Evolutionary conservation across 768 basidiomycete genomes (phyloP).

Genomic region (Cubamyces lactineus): DNA sequence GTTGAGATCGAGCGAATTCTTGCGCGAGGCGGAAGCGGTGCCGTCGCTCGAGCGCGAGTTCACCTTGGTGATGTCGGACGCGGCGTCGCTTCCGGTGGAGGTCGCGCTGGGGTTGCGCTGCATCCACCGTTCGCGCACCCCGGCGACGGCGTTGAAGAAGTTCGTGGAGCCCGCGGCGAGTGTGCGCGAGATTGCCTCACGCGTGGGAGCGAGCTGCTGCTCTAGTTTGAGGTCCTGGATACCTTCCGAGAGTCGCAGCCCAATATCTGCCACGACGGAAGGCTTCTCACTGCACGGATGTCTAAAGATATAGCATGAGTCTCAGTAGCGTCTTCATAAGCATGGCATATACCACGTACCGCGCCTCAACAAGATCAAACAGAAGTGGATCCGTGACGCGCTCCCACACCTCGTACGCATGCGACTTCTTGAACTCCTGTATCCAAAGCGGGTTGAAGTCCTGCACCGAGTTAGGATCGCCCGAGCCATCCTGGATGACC

Average conservation of each 20-base stretch:
- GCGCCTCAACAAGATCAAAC: constrained; percentile 94
- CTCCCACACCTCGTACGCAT: constrained; percentile 91
- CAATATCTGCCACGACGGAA: constrained; percentile 87
- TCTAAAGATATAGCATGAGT: constrained; percentile 41
- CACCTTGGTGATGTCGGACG: constrained; percentile 23
- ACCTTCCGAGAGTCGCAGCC: constrained; percentile 89
- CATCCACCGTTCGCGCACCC: constrained; percentile 77
- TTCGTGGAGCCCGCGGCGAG: constrained; percentile 73
- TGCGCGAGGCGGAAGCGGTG: neutral
- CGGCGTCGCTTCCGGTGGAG: constrained; percentile 13
- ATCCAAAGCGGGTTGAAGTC: constrained; percentile 93
- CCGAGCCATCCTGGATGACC: constrained; percentile 68
- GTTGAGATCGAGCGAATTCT: constrained; percentile 1
- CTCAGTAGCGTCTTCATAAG: neutral
- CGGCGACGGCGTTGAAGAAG: constrained; percentile 90
- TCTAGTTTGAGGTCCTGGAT: constrained; percentile 93
- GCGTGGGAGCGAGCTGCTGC: constrained; percentile 90
- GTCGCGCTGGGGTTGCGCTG: constrained; percentile 37
- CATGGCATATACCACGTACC: constrained; percentile 48
- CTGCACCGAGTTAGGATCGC: constrained; percentile 59
- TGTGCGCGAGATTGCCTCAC: constrained; percentile 85
- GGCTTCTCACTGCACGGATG: constrained; percentile 95
- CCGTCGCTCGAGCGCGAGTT: constrained; percentile 18
- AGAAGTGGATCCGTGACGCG: constrained; percentile 86
- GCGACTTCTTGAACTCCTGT: constrained; percentile 83